Evolutionary conservation across 108 stramenopile genomes (phyloP).

Genomic region (Phaeodactylum tricornutum): DNA sequence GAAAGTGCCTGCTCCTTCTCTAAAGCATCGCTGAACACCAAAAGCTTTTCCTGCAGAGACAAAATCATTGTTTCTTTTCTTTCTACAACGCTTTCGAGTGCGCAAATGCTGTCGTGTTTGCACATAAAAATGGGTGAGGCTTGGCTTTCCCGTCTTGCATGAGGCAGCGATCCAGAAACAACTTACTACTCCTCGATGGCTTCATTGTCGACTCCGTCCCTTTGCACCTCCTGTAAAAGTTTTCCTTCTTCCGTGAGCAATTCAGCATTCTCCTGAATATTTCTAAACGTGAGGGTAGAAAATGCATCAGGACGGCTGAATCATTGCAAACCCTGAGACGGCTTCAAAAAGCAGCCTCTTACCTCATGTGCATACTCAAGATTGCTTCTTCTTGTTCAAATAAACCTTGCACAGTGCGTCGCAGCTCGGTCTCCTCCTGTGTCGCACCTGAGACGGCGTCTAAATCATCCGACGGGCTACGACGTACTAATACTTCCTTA

Average conservation of each 20-base stretch:
- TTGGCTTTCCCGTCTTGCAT: not conserved
- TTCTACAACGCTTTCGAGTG: conserved; percentile 82
- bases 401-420: conserved; percentile 65
- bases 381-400: conserved; percentile 94
- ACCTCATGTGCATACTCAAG: conserved; percentile 90
- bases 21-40: conserved; percentile 35
- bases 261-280: conserved; percentile 82
- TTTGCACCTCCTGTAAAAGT: conserved; percentile 79
- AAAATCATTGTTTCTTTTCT: conserved; percentile 68
- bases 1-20: conserved; percentile 24
- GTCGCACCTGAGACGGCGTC: not conserved
- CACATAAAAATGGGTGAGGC: not conserved
- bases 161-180: not conserved
- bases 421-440: conserved; percentile 32
- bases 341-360: not conserved
- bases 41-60: conserved; percentile 47
- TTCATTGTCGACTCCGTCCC: conserved; percentile 70
- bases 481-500: not conserved
- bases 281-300: not conserved
- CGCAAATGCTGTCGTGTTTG: conserved; percentile 4
- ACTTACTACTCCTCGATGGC: conserved; percentile 28
- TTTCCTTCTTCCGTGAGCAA: conserved; percentile 88
- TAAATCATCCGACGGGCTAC: not conserved
- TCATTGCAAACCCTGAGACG: not conserved
- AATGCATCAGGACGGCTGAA: not conserved